A percentile compares a stretch with the other conserved stretches of the same genome.
Conservation (phyloP, 2,329 filamentous ascomycete genomes). For the Falciphora oryzae region DNA sequence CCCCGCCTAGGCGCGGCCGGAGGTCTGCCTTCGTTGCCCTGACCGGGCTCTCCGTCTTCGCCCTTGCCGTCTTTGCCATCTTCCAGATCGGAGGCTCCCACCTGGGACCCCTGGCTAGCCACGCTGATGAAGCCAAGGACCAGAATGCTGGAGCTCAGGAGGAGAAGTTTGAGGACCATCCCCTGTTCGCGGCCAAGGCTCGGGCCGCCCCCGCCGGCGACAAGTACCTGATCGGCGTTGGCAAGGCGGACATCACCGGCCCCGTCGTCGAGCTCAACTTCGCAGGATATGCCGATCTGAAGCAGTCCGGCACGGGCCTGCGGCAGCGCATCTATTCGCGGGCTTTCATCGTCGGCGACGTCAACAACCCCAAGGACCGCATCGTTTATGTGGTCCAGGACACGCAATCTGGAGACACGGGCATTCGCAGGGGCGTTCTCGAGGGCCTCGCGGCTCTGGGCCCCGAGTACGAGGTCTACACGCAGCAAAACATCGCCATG, state of each 20-base stretch:
- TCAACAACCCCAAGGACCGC: constrained; percentile 59
- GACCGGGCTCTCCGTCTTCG: constrained; percentile 27
- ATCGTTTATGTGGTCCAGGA: constrained; percentile 88
- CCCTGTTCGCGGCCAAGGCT: constrained; percentile 10
- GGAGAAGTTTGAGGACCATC: not conserved
- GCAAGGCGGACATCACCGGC: constrained; percentile 56
- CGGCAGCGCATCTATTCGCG: constrained; percentile 84
- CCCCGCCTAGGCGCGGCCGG: constrained; percentile 14
- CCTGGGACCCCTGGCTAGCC: not conserved
- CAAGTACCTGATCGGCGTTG: constrained; percentile 48
- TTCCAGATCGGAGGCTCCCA: constrained; percentile 17
- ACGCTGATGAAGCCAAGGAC: not conserved
- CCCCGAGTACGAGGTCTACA: constrained; percentile 66
- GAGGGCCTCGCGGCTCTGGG: constrained; percentile 66
- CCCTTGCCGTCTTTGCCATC: constrained; percentile 27
- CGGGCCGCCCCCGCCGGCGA: constrained; percentile 25
- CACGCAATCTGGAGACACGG: constrained; percentile 82
- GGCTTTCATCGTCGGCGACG: constrained; percentile 78
- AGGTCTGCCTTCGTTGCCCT: constrained; percentile 22
- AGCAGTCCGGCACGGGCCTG: constrained; percentile 75
- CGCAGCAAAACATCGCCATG: constrained; percentile 75
- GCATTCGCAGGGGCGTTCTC: constrained; percentile 79
- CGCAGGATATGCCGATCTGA: constrained; percentile 86
- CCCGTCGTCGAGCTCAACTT: constrained; percentile 87
- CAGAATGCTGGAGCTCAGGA: not conserved